Conservation (phyloP, 2,329 filamentous ascomycete species). For the Penicillium expansum region DNA sequence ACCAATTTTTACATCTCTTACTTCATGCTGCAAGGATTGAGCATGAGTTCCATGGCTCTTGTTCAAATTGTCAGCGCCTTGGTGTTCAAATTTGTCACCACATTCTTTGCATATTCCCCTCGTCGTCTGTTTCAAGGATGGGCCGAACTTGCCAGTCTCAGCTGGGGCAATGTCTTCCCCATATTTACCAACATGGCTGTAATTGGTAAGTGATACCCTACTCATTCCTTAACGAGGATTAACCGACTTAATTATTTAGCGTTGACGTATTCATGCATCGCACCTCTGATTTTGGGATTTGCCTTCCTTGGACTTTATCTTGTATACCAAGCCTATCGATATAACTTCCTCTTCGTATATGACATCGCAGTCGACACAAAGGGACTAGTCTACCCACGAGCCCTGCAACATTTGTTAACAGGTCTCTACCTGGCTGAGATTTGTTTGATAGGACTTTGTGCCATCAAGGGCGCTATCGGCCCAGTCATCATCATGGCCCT, state of each 20-base stretch:
- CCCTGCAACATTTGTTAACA: slow-evolving; percentile 77
- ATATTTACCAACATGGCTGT: slow-evolving; percentile 77
- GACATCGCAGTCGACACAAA: slow-evolving; percentile 81
- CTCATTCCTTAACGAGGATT: no score
- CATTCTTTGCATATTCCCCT: slow-evolving; percentile 67
- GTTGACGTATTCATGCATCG: slow-evolving; percentile 82
- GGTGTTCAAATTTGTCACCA: slow-evolving; percentile 69
- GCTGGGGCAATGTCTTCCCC: slow-evolving; percentile 81
- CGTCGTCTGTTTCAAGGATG: slow-evolving; percentile 74
- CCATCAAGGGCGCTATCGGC: slow-evolving; percentile 60
- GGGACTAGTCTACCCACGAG: slow-evolving; percentile 81
- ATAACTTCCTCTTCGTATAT: slow-evolving; percentile 85
- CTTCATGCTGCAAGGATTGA: slow-evolving; percentile 86
- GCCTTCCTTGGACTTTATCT: slow-evolving; percentile 73
- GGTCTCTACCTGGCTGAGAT: slow-evolving; percentile 81
- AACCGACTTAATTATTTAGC: slow-evolving; percentile 48
- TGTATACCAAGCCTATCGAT: slow-evolving; percentile 84
- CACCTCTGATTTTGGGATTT: slow-evolving; percentile 79
- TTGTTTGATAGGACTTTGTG: slow-evolving; percentile 82
- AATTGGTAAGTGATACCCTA: slow-evolving; percentile 59
- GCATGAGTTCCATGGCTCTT: slow-evolving; percentile 68
- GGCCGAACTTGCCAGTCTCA: slow-evolving; percentile 69
- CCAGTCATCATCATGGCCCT: slow-evolving; percentile 74
- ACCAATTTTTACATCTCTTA: slow-evolving; percentile 96
- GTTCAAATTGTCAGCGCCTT: slow-evolving; percentile 71